phyloP scores from a whole-genome alignment of 2,329 filamentous ascomycete species.

The Xylariaceae sp. region DNA sequence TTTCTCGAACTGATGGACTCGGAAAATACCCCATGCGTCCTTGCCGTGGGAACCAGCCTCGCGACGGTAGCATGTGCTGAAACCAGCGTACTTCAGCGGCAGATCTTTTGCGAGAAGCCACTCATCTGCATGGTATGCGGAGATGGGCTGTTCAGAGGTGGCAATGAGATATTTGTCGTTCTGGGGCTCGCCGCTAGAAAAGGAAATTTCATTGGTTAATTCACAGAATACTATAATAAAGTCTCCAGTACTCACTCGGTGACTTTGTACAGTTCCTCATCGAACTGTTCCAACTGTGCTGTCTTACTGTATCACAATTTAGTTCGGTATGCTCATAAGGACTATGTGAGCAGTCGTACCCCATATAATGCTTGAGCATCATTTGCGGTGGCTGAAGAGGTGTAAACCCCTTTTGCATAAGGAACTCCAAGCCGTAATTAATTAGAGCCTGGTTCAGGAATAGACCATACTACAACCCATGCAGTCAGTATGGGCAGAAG shows the following conservation, averaged over 20 bases:
- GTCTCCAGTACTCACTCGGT: constrained; percentile 47
- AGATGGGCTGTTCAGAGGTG: constrained; percentile 93
- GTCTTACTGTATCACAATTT: constrained; percentile 62
- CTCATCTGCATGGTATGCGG: constrained; percentile 87
- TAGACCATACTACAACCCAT: constrained; percentile 66
- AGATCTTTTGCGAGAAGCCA: constrained; percentile 85
- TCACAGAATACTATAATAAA: not conserved
- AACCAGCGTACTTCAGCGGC: constrained; percentile 89
- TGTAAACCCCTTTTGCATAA: constrained; percentile 76
- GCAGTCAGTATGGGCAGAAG: not conserved
- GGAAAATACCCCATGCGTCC: constrained; percentile 97
- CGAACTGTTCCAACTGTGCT: constrained; percentile 93
- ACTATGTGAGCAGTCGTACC: not conserved
- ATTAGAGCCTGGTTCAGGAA: constrained; percentile 90
- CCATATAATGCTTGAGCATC: constrained; percentile 95
- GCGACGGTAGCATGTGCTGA: constrained; percentile 92
- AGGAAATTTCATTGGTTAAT: not conserved
- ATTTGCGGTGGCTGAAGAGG: constrained; percentile 87
- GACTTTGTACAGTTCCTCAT: constrained; percentile 98
- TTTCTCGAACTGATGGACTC: constrained; percentile 81
- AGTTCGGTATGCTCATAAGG: not conserved
- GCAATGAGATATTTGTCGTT: constrained; percentile 81
- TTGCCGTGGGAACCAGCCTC: constrained; percentile 89
- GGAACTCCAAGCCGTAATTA: constrained; percentile 91
- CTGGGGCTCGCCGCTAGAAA: constrained; percentile 63